A percentile compares a stretch with the other conserved stretches of the same genome.
Conservation (phyloP, 2,329 filamentous ascomycete species). For the Colletotrichum lentis region DNA sequence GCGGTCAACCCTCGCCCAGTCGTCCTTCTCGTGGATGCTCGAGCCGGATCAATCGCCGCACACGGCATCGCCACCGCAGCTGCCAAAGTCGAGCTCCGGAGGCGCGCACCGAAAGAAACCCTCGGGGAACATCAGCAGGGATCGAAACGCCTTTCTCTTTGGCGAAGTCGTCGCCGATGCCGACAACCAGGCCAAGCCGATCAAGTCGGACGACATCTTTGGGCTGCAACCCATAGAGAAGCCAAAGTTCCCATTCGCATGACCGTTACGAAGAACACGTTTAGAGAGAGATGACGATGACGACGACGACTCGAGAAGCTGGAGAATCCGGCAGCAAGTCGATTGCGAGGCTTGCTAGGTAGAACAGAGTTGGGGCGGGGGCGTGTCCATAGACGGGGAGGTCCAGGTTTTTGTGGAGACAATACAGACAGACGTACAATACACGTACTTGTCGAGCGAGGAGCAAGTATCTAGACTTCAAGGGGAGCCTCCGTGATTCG, state of each 20-base stretch:
- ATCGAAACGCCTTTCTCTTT: constrained; percentile 67
- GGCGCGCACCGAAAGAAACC: constrained; percentile 50
- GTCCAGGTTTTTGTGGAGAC: neutral
- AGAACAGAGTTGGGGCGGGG: neutral
- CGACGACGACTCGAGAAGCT: constrained; percentile 5
- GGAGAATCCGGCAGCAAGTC: neutral
- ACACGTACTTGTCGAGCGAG: neutral
- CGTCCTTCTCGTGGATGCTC: constrained; percentile 83
- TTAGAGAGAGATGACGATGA: constrained; percentile 1
- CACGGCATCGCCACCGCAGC: constrained; percentile 45
- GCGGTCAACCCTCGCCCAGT: constrained; percentile 74
- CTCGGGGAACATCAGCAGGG: constrained; percentile 57
- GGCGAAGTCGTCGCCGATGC: constrained; percentile 58
- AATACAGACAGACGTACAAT: neutral
- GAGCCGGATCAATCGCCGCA: constrained; percentile 59
- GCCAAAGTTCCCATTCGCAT: constrained; percentile 28
- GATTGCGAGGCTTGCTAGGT: neutral
- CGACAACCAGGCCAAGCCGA: constrained; percentile 47
- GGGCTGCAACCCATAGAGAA: constrained; percentile 59
- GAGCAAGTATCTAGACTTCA: neutral
- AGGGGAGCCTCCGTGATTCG: neutral
- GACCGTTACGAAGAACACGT: constrained; percentile 7
- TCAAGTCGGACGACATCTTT: constrained; percentile 61
- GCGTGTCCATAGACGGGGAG: neutral
- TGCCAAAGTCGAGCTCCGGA: constrained; percentile 40